Evolutionary conservation across 352 stramenopile genomes (phyloP), one percentile per base, ranked within the genome.

Genomic region (Phytophthora melonis): DNA sequence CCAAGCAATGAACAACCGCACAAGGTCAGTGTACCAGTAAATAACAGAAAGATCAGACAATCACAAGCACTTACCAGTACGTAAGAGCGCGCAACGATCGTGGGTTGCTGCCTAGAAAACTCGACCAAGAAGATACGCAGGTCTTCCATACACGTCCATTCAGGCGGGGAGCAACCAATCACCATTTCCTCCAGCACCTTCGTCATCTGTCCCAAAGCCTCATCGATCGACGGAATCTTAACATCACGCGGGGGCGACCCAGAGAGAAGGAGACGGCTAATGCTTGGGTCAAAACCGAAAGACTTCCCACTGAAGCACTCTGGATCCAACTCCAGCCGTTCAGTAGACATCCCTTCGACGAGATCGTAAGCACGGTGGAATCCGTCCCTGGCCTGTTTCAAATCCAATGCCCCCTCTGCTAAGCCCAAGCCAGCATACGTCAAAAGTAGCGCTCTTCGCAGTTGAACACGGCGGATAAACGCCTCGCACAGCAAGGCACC

Each of bases 91-190:
- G 86, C 84, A 41, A 96, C 64, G 68, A 96, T 92, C 41, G 78
- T 91, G 0, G 87, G 87, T 14, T 88, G 78, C 39, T 91, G 76
- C 19, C 84, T 74, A 6, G 85, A 93, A 73, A 95, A 94, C 54
- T 94, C 83, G 5, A 81, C 52, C 52, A 96, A 73, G 55, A 95
- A 96, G 55, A 89, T 86, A 21, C 88, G 86, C 47, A 96, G 64
- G 47, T 96, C 84, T 72, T 96, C 88, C 87, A 96, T 95, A 53
- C 73, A 84, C n/a, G 64, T 80, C 84, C 87, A 94, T 53, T 88
- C 74, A 9, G 79, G 75, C 1, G 84, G 77, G 62, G 83, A 86
- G 66, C 89, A 94, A 3, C 80, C 86, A 5, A 79, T 63, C n/a
- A 86, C 34, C 65, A 94, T 73, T 63, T 94, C 83, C 16, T 73